A percentile compares a stretch with the other conserved stretches of the same genome.
Conservation (phyloP, 2,329 filamentous ascomycete genomes). For the Shiraia sp. region DNA sequence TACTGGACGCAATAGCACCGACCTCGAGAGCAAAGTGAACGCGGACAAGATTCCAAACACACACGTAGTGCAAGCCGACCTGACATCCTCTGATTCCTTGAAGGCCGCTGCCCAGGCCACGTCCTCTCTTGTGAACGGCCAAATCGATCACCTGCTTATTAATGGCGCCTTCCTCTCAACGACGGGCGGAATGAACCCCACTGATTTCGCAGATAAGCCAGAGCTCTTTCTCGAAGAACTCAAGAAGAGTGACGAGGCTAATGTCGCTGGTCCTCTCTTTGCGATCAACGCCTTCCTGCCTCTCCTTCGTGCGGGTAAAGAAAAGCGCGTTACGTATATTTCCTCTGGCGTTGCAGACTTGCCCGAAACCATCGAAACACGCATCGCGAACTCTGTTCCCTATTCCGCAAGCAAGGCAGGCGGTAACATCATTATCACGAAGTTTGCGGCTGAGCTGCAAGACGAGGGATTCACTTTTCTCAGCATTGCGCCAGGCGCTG, state of each 20-base stretch:
- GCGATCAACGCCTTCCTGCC: slow-evolving; percentile 45
- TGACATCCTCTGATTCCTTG: slow-evolving; percentile 37
- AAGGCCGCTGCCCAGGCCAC: slow-evolving; percentile 36
- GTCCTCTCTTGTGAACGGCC: slow-evolving; percentile 38
- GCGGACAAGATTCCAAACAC: slow-evolving; percentile 30
- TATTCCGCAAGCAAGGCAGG: slow-evolving; percentile 47
- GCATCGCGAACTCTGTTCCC: slow-evolving; percentile 20
- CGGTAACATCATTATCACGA: slow-evolving; percentile 45
- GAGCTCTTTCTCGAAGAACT: slow-evolving; percentile 15
- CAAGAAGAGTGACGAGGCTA: slow-evolving; percentile 24
- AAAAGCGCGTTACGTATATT: slow-evolving; percentile 48
- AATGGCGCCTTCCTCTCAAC: slow-evolving; percentile 40
- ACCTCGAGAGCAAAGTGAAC: slow-evolving; percentile 8
- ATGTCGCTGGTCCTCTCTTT: slow-evolving; percentile 27
- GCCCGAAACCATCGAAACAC: slow-evolving; percentile 23
- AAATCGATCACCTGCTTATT: slow-evolving; percentile 47
- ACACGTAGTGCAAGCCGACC: slow-evolving; percentile 41
- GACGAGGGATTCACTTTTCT: slow-evolving; percentile 15
- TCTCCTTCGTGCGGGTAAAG: slow-evolving; percentile 38
- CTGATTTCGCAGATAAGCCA: slow-evolving; percentile 16
- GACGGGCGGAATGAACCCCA: slow-evolving; percentile 23
- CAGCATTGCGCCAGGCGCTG: slow-evolving; percentile 10
- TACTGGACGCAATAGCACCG: slow-evolving; percentile 8
- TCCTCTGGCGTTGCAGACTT: slow-evolving; percentile 43
- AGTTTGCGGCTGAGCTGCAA: slow-evolving; percentile 41